A percentile compares a stretch with the other conserved stretches of the same genome.
Evolutionary conservation across 2,329 filamentous ascomycete genomes (phyloP).

Genomic region (Ophiostoma pallidulum): DNA sequence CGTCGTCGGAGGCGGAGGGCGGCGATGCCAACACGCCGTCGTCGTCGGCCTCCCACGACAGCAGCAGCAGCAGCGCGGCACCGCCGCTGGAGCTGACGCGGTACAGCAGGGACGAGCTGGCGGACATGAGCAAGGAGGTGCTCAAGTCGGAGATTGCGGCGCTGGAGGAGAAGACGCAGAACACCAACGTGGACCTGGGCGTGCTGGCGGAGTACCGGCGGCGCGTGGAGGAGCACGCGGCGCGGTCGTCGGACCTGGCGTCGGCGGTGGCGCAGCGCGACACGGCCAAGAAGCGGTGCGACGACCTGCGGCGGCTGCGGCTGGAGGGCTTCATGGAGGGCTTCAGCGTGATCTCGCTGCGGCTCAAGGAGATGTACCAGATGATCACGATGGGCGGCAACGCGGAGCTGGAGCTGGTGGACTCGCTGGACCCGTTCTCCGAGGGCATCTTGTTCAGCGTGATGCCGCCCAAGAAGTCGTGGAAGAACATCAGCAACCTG

Average conservation of each 20-base stretch:
- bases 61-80: conserved; percentile 21
- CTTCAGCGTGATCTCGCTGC: conserved; percentile 85
- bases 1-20: not conserved
- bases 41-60: conserved; percentile 11
- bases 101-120: conserved; percentile 64
- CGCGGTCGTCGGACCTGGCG: conserved; percentile 66
- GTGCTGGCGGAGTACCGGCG: conserved; percentile 45
- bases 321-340: conserved; percentile 98
- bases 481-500: conserved; percentile 98
- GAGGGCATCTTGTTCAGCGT: conserved; percentile 96
- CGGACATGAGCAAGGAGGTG: conserved; percentile 53
- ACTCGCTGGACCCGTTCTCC: conserved; percentile 90
- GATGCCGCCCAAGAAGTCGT: conserved; percentile 99
- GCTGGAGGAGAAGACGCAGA: conserved; percentile 64
- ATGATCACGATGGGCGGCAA: conserved; percentile 99
- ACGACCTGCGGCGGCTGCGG: conserved; percentile 81
- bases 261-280: conserved; percentile 71
- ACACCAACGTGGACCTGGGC: conserved; percentile 75
- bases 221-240: conserved; percentile 30
- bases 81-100: conserved; percentile 53
- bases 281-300: conserved; percentile 79
- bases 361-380: conserved; percentile 99
- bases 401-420: conserved; percentile 91
- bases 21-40: not conserved
- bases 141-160: conserved; percentile 54